A percentile compares a stretch with the other conserved stretches of the same genome.
phyloP scores from a whole-genome alignment of 768 basidiomycete species.

The Filobasidium wieringae region DNA sequence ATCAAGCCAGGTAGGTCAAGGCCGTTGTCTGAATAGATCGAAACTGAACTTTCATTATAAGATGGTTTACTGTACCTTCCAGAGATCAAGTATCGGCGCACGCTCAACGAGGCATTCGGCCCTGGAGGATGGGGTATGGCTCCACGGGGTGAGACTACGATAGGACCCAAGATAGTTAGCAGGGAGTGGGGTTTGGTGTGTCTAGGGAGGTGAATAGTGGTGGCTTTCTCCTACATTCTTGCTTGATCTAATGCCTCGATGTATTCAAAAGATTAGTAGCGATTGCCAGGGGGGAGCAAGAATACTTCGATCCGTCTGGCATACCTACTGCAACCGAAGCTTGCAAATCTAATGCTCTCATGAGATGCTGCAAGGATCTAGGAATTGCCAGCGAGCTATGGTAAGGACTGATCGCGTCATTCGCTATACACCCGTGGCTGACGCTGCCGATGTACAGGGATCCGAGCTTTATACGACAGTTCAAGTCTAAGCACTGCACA shows the following conservation, averaged over 20 bases:
- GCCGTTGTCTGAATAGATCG: not conserved
- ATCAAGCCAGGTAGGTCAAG: constrained; percentile 73
- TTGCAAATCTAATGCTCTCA: constrained; percentile 90
- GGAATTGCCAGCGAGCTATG: constrained; percentile 94
- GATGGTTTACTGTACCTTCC: constrained; percentile 91
- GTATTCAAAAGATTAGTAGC: constrained; percentile 58
- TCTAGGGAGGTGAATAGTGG: constrained; percentile 60
- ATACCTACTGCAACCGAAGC: constrained; percentile 89
- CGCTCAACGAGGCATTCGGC: constrained; percentile 84
- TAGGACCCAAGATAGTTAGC: constrained; percentile 74
- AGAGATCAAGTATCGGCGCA: constrained; percentile 89
- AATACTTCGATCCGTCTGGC: constrained; percentile 83
- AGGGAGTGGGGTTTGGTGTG: constrained; percentile 91
- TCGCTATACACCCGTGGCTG: not conserved
- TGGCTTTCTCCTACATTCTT: not conserved
- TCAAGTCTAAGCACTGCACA: constrained; percentile 69
- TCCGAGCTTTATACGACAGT: constrained; percentile 85
- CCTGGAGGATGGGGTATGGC: constrained; percentile 96
- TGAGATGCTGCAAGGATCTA: constrained; percentile 94
- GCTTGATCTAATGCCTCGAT: not conserved
- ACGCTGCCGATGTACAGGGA: constrained; percentile 51
- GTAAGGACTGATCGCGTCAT: constrained; percentile 41
- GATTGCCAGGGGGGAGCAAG: constrained; percentile 87
- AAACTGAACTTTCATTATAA: constrained; percentile 30
- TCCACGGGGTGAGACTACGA: constrained; percentile 81